Evolutionary conservation across 2,329 filamentous ascomycete genomes (phyloP).

Genomic region (Fusarium solani-melongenae): DNA sequence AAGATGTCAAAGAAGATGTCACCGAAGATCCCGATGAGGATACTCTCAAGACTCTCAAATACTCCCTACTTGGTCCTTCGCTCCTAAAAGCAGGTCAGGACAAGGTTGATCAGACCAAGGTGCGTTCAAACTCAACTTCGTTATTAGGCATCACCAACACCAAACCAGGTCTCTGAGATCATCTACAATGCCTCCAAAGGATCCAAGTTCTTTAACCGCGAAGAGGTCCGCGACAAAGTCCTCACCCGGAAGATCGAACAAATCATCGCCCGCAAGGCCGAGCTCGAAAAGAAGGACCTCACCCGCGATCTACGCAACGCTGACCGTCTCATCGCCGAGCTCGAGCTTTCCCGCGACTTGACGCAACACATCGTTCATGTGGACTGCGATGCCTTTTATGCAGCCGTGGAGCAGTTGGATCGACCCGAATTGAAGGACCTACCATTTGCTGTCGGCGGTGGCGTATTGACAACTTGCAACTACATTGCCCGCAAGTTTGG

Average conservation of each 20-base stretch:
- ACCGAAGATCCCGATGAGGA: slow-evolving; percentile 14
- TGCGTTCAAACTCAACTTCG: slow-evolving; percentile 43
- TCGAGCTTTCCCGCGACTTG: slow-evolving; percentile 83
- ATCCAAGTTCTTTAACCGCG: slow-evolving; percentile 94
- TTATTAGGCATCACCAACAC: slow-evolving; percentile 1
- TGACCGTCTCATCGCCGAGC: slow-evolving; percentile 82
- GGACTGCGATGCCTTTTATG: slow-evolving; percentile 98
- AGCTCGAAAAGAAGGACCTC: slow-evolving; percentile 81
- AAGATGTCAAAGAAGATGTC: slow-evolving; percentile 6
- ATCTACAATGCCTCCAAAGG: slow-evolving; percentile 98
- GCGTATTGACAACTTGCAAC: slow-evolving; percentile 77
- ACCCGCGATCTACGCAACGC: slow-evolving; percentile 78
- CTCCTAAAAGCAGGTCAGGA: slow-evolving; percentile 95
- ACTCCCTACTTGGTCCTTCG: slow-evolving; percentile 89
- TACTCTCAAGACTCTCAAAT: slow-evolving; percentile 75
- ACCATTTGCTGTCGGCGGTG: slow-evolving; percentile 88
- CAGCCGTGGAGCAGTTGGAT: slow-evolving; percentile 88
- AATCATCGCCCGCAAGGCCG: slow-evolving; percentile 79
- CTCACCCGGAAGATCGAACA: slow-evolving; percentile 87
- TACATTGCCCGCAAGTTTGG: slow-evolving; percentile 92
- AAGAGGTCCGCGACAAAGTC: slow-evolving; percentile 82
- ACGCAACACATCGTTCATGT: slow-evolving; percentile 89
- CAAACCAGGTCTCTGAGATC: slow-evolving; percentile 80
- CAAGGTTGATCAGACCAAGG: slow-evolving; percentile 89
- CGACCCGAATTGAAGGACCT: slow-evolving; percentile 85